Conservation (phyloP, 495 filamentous ascomycete species). For the Schizothecium vesticola region DNA sequence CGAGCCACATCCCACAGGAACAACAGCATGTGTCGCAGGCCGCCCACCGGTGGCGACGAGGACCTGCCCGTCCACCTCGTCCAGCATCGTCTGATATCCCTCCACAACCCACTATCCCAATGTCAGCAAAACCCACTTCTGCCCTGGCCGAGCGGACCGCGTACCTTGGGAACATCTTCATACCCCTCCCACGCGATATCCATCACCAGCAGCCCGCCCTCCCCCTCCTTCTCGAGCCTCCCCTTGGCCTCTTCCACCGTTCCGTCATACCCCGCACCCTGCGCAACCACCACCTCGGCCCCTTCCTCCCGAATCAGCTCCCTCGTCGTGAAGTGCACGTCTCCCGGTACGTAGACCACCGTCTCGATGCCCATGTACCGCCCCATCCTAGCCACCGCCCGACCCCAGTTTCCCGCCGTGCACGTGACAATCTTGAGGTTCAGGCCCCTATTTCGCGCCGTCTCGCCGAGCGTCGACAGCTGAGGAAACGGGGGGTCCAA, state of each 20-base stretch:
- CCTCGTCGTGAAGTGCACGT: conserved; percentile 48
- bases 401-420: conserved; percentile 69
- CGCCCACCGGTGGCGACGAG: conserved; percentile 15
- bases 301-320: conserved; percentile 53
- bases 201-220: conserved; percentile 50
- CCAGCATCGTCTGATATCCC: conserved; percentile 64
- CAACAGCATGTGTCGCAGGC: conserved; percentile 40
- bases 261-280: conserved; percentile 56
- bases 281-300: conserved; percentile 41
- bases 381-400: conserved; percentile 62
- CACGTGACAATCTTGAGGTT: conserved; percentile 44
- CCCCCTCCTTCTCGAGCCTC: conserved; percentile 27
- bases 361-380: conserved; percentile 45
- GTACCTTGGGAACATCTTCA: conserved; percentile 51
- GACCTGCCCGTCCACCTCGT: conserved; percentile 55
- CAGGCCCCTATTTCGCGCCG: conserved; percentile 21
- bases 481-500: conserved; percentile 37
- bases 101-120: conserved; percentile 58
- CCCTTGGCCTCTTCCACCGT: conserved; percentile 44
- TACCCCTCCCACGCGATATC: conserved; percentile 60
- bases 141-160: neutral
- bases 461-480: conserved; percentile 25
- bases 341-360: conserved; percentile 51
- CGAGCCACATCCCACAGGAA: conserved; percentile 61
- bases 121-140: neutral